These are phyloP conservation scores for Xylaria multiplex DNA, from an alignment of 2,329 filamentous ascomycete species.

Conservation along the genomic window DNA sequence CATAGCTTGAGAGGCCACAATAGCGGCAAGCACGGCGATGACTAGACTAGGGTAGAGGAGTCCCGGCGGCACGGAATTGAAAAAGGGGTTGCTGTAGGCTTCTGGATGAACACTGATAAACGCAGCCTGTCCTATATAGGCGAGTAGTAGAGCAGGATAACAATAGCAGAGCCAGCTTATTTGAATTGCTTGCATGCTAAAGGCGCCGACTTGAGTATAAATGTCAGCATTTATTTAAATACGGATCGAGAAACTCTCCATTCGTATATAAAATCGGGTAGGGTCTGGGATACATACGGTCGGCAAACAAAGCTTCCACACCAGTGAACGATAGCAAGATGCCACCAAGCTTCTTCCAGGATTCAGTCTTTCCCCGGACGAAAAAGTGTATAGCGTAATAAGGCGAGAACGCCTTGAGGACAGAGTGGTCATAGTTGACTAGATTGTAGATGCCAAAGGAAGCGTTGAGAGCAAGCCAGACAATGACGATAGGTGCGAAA, in stretches of 20 bases:
- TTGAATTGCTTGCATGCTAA: constrained; percentile 75
- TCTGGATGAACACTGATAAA: constrained; percentile 68
- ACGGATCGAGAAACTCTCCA: not conserved
- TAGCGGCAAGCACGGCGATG: constrained; percentile 74
- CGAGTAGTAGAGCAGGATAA: constrained; percentile 72
- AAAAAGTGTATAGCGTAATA: constrained; percentile 71
- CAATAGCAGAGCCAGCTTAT: constrained; percentile 76
- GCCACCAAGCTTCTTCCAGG: constrained; percentile 74
- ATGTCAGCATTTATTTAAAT: constrained; percentile 12
- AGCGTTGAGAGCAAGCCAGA: constrained; percentile 74
- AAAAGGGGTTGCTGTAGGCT: constrained; percentile 78
- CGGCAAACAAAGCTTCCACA: constrained; percentile 82
- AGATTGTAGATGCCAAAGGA: constrained; percentile 72
- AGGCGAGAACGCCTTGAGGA: constrained; percentile 66
- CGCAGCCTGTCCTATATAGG: constrained; percentile 79
- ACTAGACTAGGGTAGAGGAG: constrained; percentile 75
- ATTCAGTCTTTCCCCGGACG: constrained; percentile 65
- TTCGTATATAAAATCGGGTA: not conserved
- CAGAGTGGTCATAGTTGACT: constrained; percentile 60
- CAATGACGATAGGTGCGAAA: constrained; percentile 73
- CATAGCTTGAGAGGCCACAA: constrained; percentile 82
- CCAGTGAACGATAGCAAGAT: constrained; percentile 80
- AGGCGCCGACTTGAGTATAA: constrained; percentile 68
- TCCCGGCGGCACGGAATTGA: constrained; percentile 73
- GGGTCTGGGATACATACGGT: constrained; percentile 51